Base-by-base conservation (phyloP, 371 early-diverging fungal species). In the Haplosporangium sp. region DNA sequence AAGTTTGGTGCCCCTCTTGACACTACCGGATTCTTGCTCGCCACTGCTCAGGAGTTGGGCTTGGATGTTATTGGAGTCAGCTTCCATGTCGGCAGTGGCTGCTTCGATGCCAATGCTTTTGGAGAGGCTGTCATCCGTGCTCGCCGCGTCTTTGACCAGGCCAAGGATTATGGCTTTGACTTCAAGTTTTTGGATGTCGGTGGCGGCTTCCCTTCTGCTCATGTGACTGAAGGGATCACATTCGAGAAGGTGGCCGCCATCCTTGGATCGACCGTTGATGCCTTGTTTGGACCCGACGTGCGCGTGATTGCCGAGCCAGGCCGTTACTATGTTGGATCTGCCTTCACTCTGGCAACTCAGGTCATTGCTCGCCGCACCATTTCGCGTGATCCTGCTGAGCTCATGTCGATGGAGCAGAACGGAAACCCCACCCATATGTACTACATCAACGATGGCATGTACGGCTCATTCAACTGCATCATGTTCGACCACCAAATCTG, bases 391-490 rank as follows among this genome's bases (percentile, higher is more conserved):
- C 53, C 50, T 14, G 54, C 63, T 3, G 66, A 67, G 14, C 51
- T 53, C 42, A 51, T 66, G 54, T 43, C 52, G 21, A 12, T 45
- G 12, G 64, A 61, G 43, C 67, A 81, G 64, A 58, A 61, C 57
- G 60, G 67, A 58, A 82, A 85, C 68, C 89, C 91, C 11, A 74
- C 91, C 59, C 96, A 86, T 82, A 97, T 96, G 97, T 96, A 93
- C 87, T 99, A 99, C 84, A 90, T 99, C 81, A 98, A 97, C 83
- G 99, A 99, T 79, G 99, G 99, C 69, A 91, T 97, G 86, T 99
- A 99, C 80, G 98, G 97, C 58, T 91, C 94, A 77, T 98, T 99
- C 90, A 99, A 99, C 87, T 96, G 97, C 85, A 92, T 98, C 86
- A 89, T 95, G 74, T 99, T 97, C 86, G 99, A 99, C 87, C 98